These are phyloP conservation scores for Wickerhamiella bombiphila DNA, from an alignment of 805 yeast genomes.

Conservation along the genomic window DNA sequence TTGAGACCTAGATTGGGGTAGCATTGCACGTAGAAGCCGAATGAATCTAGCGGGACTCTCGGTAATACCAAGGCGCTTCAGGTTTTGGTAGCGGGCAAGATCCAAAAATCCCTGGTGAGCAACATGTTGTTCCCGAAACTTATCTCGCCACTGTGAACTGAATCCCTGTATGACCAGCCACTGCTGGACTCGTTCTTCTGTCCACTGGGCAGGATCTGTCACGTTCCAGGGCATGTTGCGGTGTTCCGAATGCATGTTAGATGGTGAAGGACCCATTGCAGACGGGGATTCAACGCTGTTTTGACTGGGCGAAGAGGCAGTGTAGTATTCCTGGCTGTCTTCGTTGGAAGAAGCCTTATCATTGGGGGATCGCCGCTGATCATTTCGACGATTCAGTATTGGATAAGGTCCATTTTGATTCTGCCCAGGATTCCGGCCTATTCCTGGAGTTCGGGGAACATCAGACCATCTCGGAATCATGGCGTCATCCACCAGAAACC, in stretches of 20 bases:
- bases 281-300: not conserved
- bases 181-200: constrained; percentile 42
- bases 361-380: not conserved
- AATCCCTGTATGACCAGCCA: constrained; percentile 64
- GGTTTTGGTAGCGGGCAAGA: constrained; percentile 51
- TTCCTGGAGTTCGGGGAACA: constrained; percentile 12
- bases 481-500: constrained; percentile 12
- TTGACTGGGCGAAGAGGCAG: constrained; percentile 7
- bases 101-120: constrained; percentile 50
- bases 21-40: constrained; percentile 33
- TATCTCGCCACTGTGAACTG: constrained; percentile 57
- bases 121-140: constrained; percentile 43
- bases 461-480: constrained; percentile 11
- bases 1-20: constrained; percentile 6
- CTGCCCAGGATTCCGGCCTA: no score
- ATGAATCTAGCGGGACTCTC: constrained; percentile 46
- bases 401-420: constrained; percentile 17
- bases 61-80: constrained; percentile 29
- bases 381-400: constrained; percentile 1
- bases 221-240: constrained; percentile 9
- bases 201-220: constrained; percentile 40
- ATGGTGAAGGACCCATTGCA: not conserved
- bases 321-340: constrained; percentile 9
- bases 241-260: not conserved
- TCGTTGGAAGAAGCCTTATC: constrained; percentile 3